Base-by-base conservation (phyloP, 805 yeast genomes). In the Kazachstania martiniae region DNA sequence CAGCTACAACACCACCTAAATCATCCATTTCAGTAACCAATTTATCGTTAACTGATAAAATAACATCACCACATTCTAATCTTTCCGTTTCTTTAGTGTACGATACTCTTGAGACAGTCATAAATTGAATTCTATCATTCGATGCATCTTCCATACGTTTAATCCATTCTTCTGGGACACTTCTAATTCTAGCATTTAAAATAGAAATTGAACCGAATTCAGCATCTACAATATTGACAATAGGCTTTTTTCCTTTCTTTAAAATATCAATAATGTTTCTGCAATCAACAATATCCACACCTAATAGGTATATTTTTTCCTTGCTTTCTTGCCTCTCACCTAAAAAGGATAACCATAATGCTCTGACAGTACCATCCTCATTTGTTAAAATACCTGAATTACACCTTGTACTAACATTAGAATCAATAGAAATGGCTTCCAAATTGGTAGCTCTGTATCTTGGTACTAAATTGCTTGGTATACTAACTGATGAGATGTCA, bases 91-190 rank as follows among this genome's bases (percentile, higher is more conserved):
- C 71, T 12, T 50, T 45, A 2, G 75, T 65, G 17, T 66, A 72
- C 1, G 84, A 72, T 2, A 79, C 75, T 44, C 89, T 70, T 9
- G 75, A 65, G 9, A 82, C 89, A 12, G 74, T 62, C 49, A 84
- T 68, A 39, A 87, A 71, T 50, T 84, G 87, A 27, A 78, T 65
- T 46, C 82, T 75, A 47, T 80, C 84, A 17, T 63, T 61, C 32
- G 73, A 68, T 21, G 66, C 68, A 17, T 68, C 63, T 52, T 83
- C 94, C 50, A 83, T 68, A 39, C 64, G 66, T 22, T 63, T 49
- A 38, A 87, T 79, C 93, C 94, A 85, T 27, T 72, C 73, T 44
- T 82, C 89, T 0, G 91, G 72, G 15, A 86, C 94, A n/a, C 94
- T 94, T 47, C 83, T 68, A 28, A 82, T 71, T 56, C 95, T 73